phyloP scores from a whole-genome alignment of 208 protist species.

The Wallacemonas sp. region DNA sequence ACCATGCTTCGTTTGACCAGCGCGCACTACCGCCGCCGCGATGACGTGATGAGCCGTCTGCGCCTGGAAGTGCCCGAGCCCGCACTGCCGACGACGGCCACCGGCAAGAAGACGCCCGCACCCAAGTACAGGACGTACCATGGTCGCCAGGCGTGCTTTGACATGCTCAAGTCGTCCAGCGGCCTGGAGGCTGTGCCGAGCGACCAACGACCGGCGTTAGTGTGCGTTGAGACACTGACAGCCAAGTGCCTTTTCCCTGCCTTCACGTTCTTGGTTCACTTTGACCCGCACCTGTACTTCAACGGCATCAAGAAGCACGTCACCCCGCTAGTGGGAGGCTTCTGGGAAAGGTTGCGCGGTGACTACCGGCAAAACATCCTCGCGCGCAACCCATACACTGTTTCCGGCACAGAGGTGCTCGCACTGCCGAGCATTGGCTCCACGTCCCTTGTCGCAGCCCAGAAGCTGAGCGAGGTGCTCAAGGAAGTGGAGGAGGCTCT shows the following conservation, averaged over 20 bases:
- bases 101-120: background rate
- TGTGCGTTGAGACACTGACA: slow-evolving; percentile 54
- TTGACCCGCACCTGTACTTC: slow-evolving; percentile 50
- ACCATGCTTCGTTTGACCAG: slow-evolving; percentile 61
- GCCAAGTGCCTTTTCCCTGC: slow-evolving; percentile 67
- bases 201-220: slow-evolving; percentile 29
- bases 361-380: slow-evolving; percentile 56
- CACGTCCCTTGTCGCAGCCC: slow-evolving; percentile 26
- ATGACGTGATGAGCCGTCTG: slow-evolving; percentile 34
- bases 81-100: background rate
- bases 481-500: slow-evolving; percentile 50
- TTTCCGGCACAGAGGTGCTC: slow-evolving; percentile 25
- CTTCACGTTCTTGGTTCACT: slow-evolving; percentile 74
- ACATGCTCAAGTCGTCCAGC: slow-evolving; percentile 32
- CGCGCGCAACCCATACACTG: slow-evolving; percentile 41
- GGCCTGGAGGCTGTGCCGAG: slow-evolving; percentile 38
- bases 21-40: slow-evolving; percentile 41
- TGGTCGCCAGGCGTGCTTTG: slow-evolving; percentile 48
- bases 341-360: slow-evolving; percentile 63
- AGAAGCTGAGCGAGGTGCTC: slow-evolving; percentile 51
- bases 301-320: slow-evolving; percentile 49
- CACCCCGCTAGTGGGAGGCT: slow-evolving; percentile 56
- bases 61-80: slow-evolving; percentile 29
- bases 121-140: slow-evolving; percentile 19
- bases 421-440: slow-evolving; percentile 2